Base-by-base conservation (phyloP, 495 filamentous ascomycete genomes). In the Penicillium canescens region DNA sequence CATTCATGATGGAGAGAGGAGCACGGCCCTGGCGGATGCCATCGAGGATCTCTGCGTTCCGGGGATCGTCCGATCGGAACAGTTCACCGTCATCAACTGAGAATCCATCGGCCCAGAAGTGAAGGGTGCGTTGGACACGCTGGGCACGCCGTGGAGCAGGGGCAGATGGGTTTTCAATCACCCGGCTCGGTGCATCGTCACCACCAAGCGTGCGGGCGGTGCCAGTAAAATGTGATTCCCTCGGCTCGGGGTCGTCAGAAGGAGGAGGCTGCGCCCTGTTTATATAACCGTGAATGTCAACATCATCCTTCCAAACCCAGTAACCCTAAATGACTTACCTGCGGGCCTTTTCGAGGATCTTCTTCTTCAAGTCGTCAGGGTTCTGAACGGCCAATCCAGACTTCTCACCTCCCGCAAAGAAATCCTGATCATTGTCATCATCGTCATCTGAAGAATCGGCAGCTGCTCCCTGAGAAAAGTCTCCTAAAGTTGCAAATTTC, bases 331-430 rank as follows among this genome's bases (percentile, higher is more conserved):
- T 35, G 36, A 9, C 79, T 62, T 80, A 96, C 91, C 80, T 82
- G 65, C 79, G 84, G 10, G 93, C 94, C 59, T 89, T 88, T 57
- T 91, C 84, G 18, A 98, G 73, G 48, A 98, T 90, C 66, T 94
- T 84, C 65, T 82, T 83, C 61, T 83, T 82, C 13, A 86, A 73
- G 53, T 87, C 88, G 46, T 82, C 77, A 0, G 94, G 94, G 66
- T 98, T 92, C 67, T 97, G 90, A 48, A 98, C 92, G 3, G 94
- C 95, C 26, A 98, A 73, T 6, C 92, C 95, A 20, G 92, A 96
- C 74, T 98, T 98, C 76, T 96, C 94, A 41, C 94, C 94, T 46
- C 94, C 94, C 7, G 94, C 88, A 67, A 95, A 98, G 43, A 96
- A 80, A 66, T 97, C 90, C 50, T 90, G 83, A 6, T 86, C 83